Evolutionary conservation across 305 asterid genomes (phyloP).

Genomic region (Rubia tinctorum): DNA sequence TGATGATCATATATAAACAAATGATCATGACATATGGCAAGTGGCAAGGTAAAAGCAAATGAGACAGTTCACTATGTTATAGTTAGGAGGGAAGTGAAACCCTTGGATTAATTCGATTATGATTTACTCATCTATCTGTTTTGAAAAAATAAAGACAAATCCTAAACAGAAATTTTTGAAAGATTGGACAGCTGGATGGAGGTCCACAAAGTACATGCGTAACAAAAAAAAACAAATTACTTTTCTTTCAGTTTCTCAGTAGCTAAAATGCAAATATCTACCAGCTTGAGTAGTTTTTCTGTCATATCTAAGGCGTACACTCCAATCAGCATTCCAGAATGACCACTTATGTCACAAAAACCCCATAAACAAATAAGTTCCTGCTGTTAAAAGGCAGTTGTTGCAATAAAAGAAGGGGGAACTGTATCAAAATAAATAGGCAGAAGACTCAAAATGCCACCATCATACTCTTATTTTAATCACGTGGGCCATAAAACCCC

Average conservation of each 20-base stretch:
- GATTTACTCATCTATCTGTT: background rate
- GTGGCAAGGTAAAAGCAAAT: background rate
- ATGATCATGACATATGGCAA: background rate
- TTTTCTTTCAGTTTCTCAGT: background rate
- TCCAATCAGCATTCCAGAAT: background rate
- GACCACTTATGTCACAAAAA: background rate
- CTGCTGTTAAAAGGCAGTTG: background rate
- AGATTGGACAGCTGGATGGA: background rate
- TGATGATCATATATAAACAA: background rate
- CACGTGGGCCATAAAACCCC: background rate
- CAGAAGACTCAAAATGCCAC: background rate
- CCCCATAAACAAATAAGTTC: constrained; percentile 2
- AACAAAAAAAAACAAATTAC: background rate
- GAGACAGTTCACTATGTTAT: background rate
- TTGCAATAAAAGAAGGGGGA: background rate
- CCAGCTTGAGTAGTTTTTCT: background rate
- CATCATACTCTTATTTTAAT: background rate
- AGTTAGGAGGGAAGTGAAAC: background rate
- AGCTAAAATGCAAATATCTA: background rate
- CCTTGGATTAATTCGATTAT: background rate
- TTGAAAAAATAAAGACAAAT: background rate
- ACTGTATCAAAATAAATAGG: background rate
- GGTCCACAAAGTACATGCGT: background rate
- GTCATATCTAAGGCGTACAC: background rate
- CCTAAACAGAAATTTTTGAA: background rate